These are phyloP conservation scores for Obba rivulosa DNA, from an alignment of 768 basidiomycete species.

Conservation along the genomic window DNA sequence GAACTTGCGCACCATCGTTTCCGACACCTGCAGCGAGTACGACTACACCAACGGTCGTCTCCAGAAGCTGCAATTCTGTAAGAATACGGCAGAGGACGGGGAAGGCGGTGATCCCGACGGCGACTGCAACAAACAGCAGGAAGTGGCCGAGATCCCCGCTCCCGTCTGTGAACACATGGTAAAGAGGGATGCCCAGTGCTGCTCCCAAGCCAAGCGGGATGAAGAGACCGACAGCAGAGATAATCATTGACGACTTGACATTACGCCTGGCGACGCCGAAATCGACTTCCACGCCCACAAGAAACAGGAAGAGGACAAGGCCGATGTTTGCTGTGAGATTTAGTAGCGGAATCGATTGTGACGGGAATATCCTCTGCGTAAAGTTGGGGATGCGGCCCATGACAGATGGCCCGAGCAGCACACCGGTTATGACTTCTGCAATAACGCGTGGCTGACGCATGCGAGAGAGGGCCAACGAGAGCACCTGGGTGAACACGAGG, in stretches of 20 bases:
- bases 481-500: slow-evolving; percentile 69
- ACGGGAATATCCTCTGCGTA: slow-evolving; percentile 34
- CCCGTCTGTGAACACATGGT: slow-evolving; percentile 56
- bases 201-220: slow-evolving; percentile 82
- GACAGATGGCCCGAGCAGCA: slow-evolving; percentile 73
- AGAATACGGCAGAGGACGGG: slow-evolving; percentile 83
- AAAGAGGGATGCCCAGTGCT: slow-evolving; percentile 67
- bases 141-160: slow-evolving; percentile 73
- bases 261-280: slow-evolving; percentile 62
- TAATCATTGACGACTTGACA: slow-evolving; percentile 45
- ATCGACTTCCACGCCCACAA: slow-evolving; percentile 85
- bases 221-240: slow-evolving; percentile 64
- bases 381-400: slow-evolving; percentile 81
- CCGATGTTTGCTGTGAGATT: slow-evolving; percentile 73
- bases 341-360: slow-evolving; percentile 47
- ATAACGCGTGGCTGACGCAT: slow-evolving; percentile 92
- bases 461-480: slow-evolving; percentile 56
- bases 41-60: slow-evolving; percentile 78
- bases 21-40: slow-evolving; percentile 78
- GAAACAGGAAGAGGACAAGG: slow-evolving; percentile 73
- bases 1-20: slow-evolving; percentile 47
- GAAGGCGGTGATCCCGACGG: slow-evolving; percentile 78
- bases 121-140: slow-evolving; percentile 80
- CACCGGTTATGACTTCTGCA: slow-evolving; percentile 87
- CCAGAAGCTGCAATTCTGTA: slow-evolving; percentile 74